These are phyloP conservation scores for Tephrocybe sp. DNA, from an alignment of 768 basidiomycete genomes.

Conservation along the genomic window DNA sequence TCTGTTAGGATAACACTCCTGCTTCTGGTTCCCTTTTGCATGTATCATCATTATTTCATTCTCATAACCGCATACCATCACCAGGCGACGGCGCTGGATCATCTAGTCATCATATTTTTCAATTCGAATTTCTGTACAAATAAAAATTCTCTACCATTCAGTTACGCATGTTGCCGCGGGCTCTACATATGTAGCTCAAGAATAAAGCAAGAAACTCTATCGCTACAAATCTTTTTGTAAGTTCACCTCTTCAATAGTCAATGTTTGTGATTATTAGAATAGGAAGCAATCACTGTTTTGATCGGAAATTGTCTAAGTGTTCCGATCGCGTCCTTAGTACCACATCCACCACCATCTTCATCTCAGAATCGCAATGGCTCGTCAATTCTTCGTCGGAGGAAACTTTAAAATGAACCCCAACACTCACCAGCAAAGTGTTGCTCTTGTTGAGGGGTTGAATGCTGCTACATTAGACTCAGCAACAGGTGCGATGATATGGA, in stretches of 20 bases:
- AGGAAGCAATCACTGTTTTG: conserved; percentile 4
- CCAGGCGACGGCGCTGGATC: too few species aligned
- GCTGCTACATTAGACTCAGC: conserved; percentile 72
- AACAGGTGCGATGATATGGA: conserved; percentile 53
- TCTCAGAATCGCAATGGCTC: conserved; percentile 52
- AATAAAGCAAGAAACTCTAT: too few species aligned
- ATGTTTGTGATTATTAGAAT: not conserved
- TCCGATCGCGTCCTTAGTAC: not conserved
- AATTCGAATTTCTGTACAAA: too few species aligned
- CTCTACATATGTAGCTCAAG: too few species aligned
- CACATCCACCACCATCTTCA: conserved; percentile 11
- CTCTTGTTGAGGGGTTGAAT: conserved; percentile 73
- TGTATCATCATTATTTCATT: not conserved
- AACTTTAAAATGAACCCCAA: conserved; percentile 99
- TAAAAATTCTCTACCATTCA: too few species aligned
- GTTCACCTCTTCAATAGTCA: not conserved
- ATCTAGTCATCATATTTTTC: too few species aligned
- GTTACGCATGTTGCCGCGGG: too few species aligned
- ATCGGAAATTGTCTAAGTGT: not conserved
- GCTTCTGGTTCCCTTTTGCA: not conserved
- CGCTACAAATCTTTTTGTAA: not conserved
- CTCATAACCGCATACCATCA: not conserved
- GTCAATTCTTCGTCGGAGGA: conserved; percentile 92
- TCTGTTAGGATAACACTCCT: conserved; percentile 2
- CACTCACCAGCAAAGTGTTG: conserved; percentile 59